Evolutionary conservation across 495 filamentous ascomycete species (phyloP).

Genomic region (Talaromyces liani): DNA sequence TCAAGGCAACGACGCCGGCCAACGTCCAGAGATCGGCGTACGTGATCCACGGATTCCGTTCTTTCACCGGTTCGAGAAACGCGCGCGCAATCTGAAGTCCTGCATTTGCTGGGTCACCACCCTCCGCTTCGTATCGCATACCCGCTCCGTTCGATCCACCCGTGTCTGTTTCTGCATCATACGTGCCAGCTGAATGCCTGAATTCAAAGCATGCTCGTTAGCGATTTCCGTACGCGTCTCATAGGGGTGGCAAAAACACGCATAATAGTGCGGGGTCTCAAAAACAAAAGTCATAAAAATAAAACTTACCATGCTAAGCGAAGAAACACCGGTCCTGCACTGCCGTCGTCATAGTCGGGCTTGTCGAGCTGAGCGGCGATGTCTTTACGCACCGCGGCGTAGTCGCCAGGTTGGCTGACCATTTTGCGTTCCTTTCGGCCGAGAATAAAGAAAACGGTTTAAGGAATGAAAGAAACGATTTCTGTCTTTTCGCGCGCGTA

Average conservation of each 20-base stretch:
- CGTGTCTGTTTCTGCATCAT: slow-evolving; percentile 49
- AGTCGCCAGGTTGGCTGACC: slow-evolving; percentile 34
- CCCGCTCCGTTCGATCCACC: slow-evolving; percentile 58
- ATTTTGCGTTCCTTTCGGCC: slow-evolving; percentile 25
- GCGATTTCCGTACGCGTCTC: slow-evolving; percentile 3
- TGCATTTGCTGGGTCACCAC: slow-evolving; percentile 56
- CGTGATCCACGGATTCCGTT: slow-evolving; percentile 52
- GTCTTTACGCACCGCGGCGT: slow-evolving; percentile 45
- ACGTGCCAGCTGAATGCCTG: slow-evolving; percentile 55
- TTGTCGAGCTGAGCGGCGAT: slow-evolving; percentile 48
- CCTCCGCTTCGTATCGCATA: slow-evolving; percentile 58
- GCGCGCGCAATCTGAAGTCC: slow-evolving; percentile 55
- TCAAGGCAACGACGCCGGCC: slow-evolving; percentile 50
- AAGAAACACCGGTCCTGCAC: slow-evolving; percentile 53
- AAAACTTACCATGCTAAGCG: slow-evolving; percentile 50
- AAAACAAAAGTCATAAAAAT: not conserved
- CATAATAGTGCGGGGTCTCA: not conserved
- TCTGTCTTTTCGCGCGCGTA: not conserved
- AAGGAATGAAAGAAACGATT: not conserved
- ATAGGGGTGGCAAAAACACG: slow-evolving; percentile 2
- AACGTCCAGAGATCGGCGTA: slow-evolving; percentile 59
- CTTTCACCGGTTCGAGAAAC: slow-evolving; percentile 54
- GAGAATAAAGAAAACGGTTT: slow-evolving; percentile 13
- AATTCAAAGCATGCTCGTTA: slow-evolving; percentile 10
- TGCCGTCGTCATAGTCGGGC: slow-evolving; percentile 56